Base-by-base conservation (phyloP, 352 stramenopile genomes). In the Plasmopara muralis region DNA sequence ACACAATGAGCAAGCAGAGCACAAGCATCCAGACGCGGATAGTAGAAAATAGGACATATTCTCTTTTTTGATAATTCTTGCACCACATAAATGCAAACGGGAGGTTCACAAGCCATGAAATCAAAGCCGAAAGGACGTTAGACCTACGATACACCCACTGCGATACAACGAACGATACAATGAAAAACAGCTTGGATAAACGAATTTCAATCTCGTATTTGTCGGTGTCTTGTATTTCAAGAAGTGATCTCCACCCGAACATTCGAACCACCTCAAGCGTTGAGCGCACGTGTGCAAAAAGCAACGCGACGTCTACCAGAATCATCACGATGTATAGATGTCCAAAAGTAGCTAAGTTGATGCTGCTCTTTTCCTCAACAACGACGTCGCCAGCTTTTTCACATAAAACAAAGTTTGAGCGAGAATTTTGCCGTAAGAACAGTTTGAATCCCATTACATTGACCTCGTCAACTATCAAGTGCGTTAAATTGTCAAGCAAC, bases 321-420 rank as follows among this genome's bases (percentile, higher is more conserved):
- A 86, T 39, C 38, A 84, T 29, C 9, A 72, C 9, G 4, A 78
- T 61, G 44, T 85, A 85, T 2, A 88, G 41, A 35, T 79, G 61
- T 0, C 77, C 77, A 45, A 76, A 85, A 35, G 60, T 73, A 12
- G 66, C 58, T 38, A 86, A 82, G 50, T 88, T 88, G 8, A 64
- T 58, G 5, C 28, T 7, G 3, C 37, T 75, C 18, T 47, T 46
- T 25, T 82, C 70, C 5, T 52, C 18, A n/a, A 68, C 51, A 29
- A 57, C 16, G 9, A 68, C 30, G 43, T 62, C 53, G 9, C 51
- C 52, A 13, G 60, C 30, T 25, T 46, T 50, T 34, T 57, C 55
- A 15, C 35, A 69, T 55, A 55, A 52, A 5, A 31, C 40, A 47
- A 81, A 87, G 6, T 48, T 28, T 9, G 56, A 66, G 1, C 51